Conservation (phyloP, 257 asterid genomes). For the Eucommia ulmoides region DNA sequence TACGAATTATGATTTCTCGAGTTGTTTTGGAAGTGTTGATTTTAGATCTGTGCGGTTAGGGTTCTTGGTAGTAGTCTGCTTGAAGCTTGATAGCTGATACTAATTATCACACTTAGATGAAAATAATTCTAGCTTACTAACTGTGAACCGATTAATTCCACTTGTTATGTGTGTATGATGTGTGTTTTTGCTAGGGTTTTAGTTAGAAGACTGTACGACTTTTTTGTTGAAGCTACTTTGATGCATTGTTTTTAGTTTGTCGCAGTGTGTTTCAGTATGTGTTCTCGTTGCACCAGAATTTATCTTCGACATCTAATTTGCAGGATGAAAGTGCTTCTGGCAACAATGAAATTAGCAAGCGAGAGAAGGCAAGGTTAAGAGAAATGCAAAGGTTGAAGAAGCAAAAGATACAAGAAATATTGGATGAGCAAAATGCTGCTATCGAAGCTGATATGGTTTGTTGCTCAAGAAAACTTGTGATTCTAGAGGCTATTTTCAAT, state of each 20-base stretch:
- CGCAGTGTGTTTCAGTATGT: no score
- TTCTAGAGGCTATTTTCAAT: neutral
- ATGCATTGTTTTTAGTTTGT: no score
- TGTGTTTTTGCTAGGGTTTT: no score
- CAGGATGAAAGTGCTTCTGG: constrained; percentile 42
- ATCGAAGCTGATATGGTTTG: constrained; percentile 91
- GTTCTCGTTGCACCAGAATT: no score
- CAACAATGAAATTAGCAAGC: constrained; percentile 53
- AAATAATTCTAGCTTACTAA: no score
- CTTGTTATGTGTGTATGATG: no score
- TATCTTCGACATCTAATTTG: no score
- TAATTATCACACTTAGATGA: no score
- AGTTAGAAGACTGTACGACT: no score
- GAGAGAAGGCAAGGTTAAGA: constrained; percentile 57
- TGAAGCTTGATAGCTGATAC: no score
- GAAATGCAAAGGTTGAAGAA: constrained; percentile 81
- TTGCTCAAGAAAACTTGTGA: neutral
- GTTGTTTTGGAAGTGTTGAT: neutral
- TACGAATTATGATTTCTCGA: neutral
- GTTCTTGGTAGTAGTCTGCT: constrained; percentile 6
- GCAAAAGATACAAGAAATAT: constrained; percentile 78
- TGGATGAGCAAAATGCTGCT: constrained; percentile 89
- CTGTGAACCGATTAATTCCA: no score
- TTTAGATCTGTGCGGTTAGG: neutral
- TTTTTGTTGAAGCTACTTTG: no score